Base-by-base conservation (phyloP, 2,329 filamentous ascomycete genomes). In the Xylaria sp. region DNA sequence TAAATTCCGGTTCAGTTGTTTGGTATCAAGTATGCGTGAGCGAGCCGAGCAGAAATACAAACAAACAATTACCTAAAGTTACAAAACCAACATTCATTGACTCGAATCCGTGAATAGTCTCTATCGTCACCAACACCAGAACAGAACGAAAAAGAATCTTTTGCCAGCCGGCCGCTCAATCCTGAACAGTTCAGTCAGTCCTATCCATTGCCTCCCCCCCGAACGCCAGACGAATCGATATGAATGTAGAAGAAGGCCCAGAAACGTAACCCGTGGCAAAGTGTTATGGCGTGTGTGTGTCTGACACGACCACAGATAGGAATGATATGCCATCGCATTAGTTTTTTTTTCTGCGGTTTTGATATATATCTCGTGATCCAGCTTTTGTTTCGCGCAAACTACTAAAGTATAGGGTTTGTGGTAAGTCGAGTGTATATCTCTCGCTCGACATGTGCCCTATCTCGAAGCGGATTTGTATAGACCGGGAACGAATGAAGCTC, bases 21-120 rank as follows among this genome's bases (percentile, higher is more conserved):
- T 49, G 46, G 46, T 49, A 49, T 49, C 46, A 28, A 49, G 46
- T 48, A 49, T 49, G 46, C 13, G 46, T 28, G 46, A 49, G 23
- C 6, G 23, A 49, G 23, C 46, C 46, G 46, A 49, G 23, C 46
- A 28, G 28, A 49, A 49, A 48, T 48, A 48, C 46, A 48, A 13
- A 48, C 46, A 48, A 13, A 28, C 46, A 28, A 49, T 6, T 49
- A 49, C 46, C 38, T 40, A 40, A 40, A 17, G 38, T 40, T 40
- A 40, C 38, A 40, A 44, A 44, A 10, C 42, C 42, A 7, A 44
- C 15, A 44, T 49, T 49, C 13, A 49, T 28, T 49, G 23, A 49
- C 46, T 13, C 23, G 15, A 23, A 17, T 13, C 23, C 11, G 23
- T n/a, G 23, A 15, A 26, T 28, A 28, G 46, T 28, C 15, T 49